phyloP scores from a whole-genome alignment of 2,329 filamentous ascomycete species.

The Aspergillus glaucus region DNA sequence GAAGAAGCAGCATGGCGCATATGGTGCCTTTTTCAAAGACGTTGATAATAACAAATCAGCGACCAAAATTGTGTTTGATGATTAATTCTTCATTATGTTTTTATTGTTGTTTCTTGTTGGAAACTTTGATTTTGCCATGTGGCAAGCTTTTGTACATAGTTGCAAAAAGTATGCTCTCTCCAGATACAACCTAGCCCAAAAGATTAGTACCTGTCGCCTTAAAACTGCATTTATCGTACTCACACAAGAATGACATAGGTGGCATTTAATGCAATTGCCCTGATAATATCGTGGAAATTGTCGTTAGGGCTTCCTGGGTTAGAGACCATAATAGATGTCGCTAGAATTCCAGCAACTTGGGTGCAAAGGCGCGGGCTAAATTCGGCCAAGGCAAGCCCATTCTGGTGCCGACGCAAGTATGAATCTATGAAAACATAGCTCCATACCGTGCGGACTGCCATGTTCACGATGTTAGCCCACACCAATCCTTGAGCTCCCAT shows the following conservation, averaged over 20 bases:
- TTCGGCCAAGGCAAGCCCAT: conserved; percentile 35
- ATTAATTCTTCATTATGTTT: conserved; percentile 20
- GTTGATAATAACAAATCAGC: conserved; percentile 74
- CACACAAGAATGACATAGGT: conserved; percentile 55
- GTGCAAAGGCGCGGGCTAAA: conserved; percentile 43
- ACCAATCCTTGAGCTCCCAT: conserved; percentile 77
- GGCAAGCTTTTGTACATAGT: conserved; percentile 17
- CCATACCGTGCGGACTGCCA: conserved; percentile 79
- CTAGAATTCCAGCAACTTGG: conserved; percentile 40
- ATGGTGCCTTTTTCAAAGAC: conserved; percentile 94
- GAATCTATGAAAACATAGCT: conserved; percentile 63
- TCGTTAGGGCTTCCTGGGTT: conserved; percentile 10
- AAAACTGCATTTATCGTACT: conserved; percentile 33
- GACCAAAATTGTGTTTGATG: conserved; percentile 88
- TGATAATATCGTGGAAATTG: conserved; percentile 30
- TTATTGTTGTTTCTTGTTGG: conserved; percentile 14
- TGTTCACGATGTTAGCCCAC: conserved; percentile 81
- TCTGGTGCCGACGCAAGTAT: conserved; percentile 52
- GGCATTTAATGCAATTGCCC: conserved; percentile 46
- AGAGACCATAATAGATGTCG: conserved; percentile 38
- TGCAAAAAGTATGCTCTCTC: conserved; percentile 27
- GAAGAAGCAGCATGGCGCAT: conserved; percentile 95
- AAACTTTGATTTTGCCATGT: conserved; percentile 12
- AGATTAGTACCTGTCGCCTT: conserved; percentile 12
- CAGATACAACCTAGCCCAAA: conserved; percentile 26